These are phyloP conservation scores for Ensete ventricosum DNA, from an alignment of 176 grass and related monocot genomes.

Conservation along the genomic window DNA sequence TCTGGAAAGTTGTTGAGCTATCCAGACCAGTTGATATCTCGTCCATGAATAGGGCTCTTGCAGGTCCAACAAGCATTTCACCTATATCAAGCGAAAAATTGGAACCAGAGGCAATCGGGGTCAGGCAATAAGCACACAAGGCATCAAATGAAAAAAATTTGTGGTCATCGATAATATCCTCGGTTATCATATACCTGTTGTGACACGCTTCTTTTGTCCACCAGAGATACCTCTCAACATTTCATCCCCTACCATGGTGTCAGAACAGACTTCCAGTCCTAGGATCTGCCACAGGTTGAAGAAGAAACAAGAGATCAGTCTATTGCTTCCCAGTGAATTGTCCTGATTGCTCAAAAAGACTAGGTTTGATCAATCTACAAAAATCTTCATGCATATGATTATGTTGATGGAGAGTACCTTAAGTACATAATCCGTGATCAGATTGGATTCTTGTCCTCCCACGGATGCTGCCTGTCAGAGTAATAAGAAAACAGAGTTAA, in stretches of 20 bases:
- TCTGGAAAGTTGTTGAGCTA: conserved; percentile 94
- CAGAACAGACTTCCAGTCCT: conserved; percentile 73
- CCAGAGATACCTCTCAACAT: conserved; percentile 87
- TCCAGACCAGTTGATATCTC: conserved; percentile 97
- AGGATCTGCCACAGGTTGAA: conserved; percentile 47
- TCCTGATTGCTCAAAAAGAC: too few species aligned
- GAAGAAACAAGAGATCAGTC: conserved; percentile 5
- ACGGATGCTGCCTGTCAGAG: conserved; percentile 47
- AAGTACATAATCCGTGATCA: conserved; percentile 71
- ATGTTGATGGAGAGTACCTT: conserved; percentile 42
- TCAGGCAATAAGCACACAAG: not conserved
- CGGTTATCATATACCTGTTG: conserved; percentile 45
- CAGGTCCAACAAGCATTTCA: conserved; percentile 90
- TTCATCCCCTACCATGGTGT: conserved; percentile 88
- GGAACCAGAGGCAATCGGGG: not conserved
- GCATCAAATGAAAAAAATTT: too few species aligned
- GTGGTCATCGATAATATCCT: not conserved
- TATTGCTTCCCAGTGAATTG: too few species aligned
- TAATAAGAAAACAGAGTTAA: not conserved
- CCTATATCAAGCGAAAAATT: conserved; percentile 23
- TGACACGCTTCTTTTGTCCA: conserved; percentile 81
- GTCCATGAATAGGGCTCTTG: conserved; percentile 86
- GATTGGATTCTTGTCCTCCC: conserved; percentile 48
- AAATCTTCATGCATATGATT: not conserved
- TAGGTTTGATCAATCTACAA: too few species aligned